Percentiles rank a stretch among this genome's conserved stretches.
These are phyloP conservation scores for Cladochytrium replicatum DNA, from an alignment of 192 early-diverging fungal species.

Conservation along the genomic window DNA sequence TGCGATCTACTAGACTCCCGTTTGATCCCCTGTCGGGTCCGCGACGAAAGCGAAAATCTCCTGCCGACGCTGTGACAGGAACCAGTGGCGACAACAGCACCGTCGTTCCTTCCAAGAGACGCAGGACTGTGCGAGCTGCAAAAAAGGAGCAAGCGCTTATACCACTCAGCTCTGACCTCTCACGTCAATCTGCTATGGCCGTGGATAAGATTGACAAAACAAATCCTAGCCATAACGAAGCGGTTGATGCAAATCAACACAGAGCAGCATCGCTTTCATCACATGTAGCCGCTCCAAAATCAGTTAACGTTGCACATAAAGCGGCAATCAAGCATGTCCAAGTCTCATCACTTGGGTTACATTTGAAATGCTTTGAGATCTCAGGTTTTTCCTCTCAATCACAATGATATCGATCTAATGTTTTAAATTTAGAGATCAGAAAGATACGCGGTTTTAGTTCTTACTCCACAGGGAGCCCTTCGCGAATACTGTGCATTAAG, in stretches of 20 bases:
- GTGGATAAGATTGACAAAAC: no score
- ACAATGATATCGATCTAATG: background rate
- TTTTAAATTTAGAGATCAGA: slow-evolving; percentile 19
- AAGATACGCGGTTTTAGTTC: slow-evolving; percentile 30
- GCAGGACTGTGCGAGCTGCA: slow-evolving; percentile 2
- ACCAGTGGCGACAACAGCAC: background rate
- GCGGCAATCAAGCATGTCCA: slow-evolving; percentile 2
- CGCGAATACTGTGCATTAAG: slow-evolving; percentile 30
- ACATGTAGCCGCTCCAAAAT: background rate
- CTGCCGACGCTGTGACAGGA: background rate
- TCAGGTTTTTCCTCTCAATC: background rate
- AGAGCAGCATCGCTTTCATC: background rate
- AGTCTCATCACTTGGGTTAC: background rate
- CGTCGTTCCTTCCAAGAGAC: background rate
- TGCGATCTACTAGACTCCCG: no score
- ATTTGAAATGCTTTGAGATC: background rate
- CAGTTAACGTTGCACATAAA: background rate
- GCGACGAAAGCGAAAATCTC: no score
- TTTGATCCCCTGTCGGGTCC: no score
- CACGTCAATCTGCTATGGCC: no score
- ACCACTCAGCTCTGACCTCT: no score
- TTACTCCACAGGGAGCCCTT: slow-evolving; percentile 25
- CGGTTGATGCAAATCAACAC: no score
- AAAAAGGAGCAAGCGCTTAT: no score
- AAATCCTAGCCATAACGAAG: no score